These are phyloP conservation scores for Erysimum cheiranthoides DNA, from an alignment of 345 rosid genomes.

Conservation along the genomic window DNA sequence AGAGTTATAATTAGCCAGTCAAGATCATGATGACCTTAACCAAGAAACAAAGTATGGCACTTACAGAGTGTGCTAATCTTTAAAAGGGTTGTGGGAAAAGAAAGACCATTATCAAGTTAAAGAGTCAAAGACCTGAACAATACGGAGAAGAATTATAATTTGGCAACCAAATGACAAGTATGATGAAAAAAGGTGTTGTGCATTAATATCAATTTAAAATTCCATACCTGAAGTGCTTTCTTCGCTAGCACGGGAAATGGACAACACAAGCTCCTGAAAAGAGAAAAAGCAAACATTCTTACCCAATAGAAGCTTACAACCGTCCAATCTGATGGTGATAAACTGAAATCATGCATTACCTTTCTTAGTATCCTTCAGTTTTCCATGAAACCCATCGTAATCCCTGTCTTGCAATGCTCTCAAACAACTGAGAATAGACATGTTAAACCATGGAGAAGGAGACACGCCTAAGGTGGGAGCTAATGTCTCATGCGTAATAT, in stretches of 20 bases:
- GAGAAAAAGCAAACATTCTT: slow-evolving; percentile 18
- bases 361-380: slow-evolving; percentile 68
- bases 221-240: slow-evolving; percentile 95
- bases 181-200: slow-evolving; percentile 14
- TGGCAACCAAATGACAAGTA: slow-evolving; percentile 28
- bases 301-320: slow-evolving; percentile 26
- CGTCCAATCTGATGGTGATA: slow-evolving; percentile 13
- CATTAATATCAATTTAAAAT: slow-evolving; percentile 10
- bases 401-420: slow-evolving; percentile 88
- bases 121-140: not conserved
- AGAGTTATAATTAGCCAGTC: slow-evolving; percentile 9
- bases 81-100: not conserved
- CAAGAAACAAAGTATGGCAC: slow-evolving; percentile 1
- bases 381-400: slow-evolving; percentile 64
- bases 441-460: slow-evolving; percentile 25
- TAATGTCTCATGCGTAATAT: slow-evolving; percentile 22
- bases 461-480: slow-evolving; percentile 6
- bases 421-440: slow-evolving; percentile 68
- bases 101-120: not conserved
- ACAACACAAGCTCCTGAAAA: slow-evolving; percentile 75
- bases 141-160: not conserved
- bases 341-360: slow-evolving; percentile 53
- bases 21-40: slow-evolving; percentile 20
- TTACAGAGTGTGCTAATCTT: slow-evolving; percentile 13
- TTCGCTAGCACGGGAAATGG: slow-evolving; percentile 79